Evolutionary conservation across 352 stramenopile genomes (phyloP).

Genomic region (Halophytophthora batemanensis): DNA sequence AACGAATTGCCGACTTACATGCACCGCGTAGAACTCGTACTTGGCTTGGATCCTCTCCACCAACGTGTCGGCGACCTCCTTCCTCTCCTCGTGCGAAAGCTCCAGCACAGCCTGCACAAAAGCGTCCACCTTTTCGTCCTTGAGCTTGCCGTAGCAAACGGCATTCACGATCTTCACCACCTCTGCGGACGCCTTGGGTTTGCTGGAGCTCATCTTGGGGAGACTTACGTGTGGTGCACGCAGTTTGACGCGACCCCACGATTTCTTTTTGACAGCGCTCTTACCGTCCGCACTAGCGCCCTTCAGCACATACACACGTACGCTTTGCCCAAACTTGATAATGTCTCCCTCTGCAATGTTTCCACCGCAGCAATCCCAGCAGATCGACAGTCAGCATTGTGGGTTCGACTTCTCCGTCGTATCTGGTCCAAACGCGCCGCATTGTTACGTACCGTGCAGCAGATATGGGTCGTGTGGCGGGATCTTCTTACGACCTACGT

Average conservation of each 20-base stretch:
- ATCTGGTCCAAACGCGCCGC: neutral
- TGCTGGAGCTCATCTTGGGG: conserved; percentile 53
- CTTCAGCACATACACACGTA: conserved; percentile 83
- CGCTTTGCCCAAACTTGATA: conserved; percentile 86
- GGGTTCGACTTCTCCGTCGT: neutral
- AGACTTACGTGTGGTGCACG: conserved; percentile 68
- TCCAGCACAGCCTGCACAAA: conserved; percentile 73
- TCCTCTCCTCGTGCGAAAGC: conserved; percentile 59
- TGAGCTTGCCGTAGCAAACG: conserved; percentile 74
- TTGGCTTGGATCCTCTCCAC: conserved; percentile 83
- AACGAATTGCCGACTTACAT: conserved; percentile 33
- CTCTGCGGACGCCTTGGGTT: conserved; percentile 48
- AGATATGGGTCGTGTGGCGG: conserved; percentile 81
- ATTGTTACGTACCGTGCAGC: conserved; percentile 47
- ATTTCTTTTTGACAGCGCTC: conserved; percentile 78
- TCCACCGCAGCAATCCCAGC: neutral
- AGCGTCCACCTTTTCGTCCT: conserved; percentile 65
- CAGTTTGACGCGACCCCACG: conserved; percentile 73
- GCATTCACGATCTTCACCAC: conserved; percentile 84
- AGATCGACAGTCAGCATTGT: conserved; percentile 1
- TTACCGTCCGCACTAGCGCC: conserved; percentile 54
- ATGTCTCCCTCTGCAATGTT: conserved; percentile 64
- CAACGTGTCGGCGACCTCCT: conserved; percentile 78
- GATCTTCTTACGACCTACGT: conserved; percentile 80
- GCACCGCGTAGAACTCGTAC: conserved; percentile 77